A percentile compares a stretch with the other conserved stretches of the same genome.
Evolutionary conservation across 805 yeast species (phyloP).

Genomic region (Barnettozyma populi): DNA sequence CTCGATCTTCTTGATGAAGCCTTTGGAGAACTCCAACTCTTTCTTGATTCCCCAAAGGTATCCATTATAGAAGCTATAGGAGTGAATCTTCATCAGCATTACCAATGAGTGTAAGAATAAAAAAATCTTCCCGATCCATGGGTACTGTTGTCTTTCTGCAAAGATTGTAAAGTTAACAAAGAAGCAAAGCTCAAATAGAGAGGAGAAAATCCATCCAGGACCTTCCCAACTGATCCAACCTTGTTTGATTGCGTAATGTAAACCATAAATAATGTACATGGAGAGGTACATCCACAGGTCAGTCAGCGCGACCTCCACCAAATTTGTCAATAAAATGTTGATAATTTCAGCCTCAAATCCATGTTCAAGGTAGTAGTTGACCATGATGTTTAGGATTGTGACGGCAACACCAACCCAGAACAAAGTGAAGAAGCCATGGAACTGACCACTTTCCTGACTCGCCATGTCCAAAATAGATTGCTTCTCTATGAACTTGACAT

Average conservation of each 20-base stretch:
- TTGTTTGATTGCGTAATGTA: conserved; percentile 51
- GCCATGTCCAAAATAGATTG: conserved; percentile 23
- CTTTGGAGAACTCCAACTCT: conserved; percentile 48
- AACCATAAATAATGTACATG: conserved; percentile 51
- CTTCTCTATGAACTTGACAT: conserved; percentile 18
- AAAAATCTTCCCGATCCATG: conserved; percentile 87
- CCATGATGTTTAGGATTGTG: conserved; percentile 42
- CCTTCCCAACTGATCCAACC: conserved; percentile 52
- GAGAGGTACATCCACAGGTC: conserved; percentile 72
- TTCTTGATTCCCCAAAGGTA: conserved; percentile 64
- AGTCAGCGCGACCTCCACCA: conserved; percentile 62
- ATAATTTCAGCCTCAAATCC: conserved; percentile 53
- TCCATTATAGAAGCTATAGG: conserved; percentile 89
- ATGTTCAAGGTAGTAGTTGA: conserved; percentile 44
- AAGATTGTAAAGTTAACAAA: conserved; percentile 48
- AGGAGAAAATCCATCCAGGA: conserved; percentile 60
- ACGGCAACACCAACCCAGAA: conserved; percentile 57
- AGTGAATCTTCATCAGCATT: conserved; percentile 90
- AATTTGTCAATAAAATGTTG: conserved; percentile 50
- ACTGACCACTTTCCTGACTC: conserved; percentile 26
- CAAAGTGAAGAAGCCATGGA: conserved; percentile 77
- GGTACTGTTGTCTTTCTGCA: conserved; percentile 52
- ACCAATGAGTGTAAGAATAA: conserved; percentile 81
- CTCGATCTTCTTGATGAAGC: conserved; percentile 37
- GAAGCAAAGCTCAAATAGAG: conserved; percentile 49